Conservation (phyloP, 805 yeast genomes). For the Metschnikowia picachoensis region DNA sequence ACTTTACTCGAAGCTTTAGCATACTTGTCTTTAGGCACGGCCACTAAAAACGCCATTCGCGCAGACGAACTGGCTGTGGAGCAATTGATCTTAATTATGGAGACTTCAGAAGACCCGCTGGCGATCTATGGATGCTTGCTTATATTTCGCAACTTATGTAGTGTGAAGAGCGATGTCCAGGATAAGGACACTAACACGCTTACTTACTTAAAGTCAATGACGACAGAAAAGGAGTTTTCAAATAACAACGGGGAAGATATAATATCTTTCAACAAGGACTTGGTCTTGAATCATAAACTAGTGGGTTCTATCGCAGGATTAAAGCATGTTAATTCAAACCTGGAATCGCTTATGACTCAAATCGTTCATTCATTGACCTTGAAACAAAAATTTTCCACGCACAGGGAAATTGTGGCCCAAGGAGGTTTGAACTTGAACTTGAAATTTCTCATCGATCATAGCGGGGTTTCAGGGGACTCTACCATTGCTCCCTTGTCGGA, state of each 20-base stretch:
- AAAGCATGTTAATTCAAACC: conserved; percentile 3
- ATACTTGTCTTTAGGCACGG: conserved; percentile 13
- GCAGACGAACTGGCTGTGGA: conserved; percentile 10
- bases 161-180: conserved; percentile 22
- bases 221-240: conserved; percentile 16
- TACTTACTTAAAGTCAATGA: conserved; percentile 33
- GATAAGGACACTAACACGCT: conserved; percentile 31
- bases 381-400: conserved; percentile 21
- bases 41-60: conserved; percentile 11
- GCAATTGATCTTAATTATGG: conserved; percentile 13
- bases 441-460: conserved; percentile 33
- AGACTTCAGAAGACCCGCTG: conserved; percentile 12
- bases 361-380: conserved; percentile 35
- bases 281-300: conserved; percentile 24
- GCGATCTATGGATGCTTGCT: conserved; percentile 40
- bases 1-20: conserved; percentile 14
- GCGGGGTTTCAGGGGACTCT: conserved; percentile 22
- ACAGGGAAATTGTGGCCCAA: conserved; percentile 41
- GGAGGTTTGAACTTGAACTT: conserved; percentile 41
- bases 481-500: background rate
- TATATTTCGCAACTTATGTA: conserved; percentile 38
- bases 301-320: conserved; percentile 12
- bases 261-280: conserved; percentile 28
- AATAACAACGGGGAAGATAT: conserved; percentile 22
- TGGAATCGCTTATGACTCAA: conserved; percentile 15